phyloP scores from a whole-genome alignment of 1,139 yeast species.

The Saccharomyces hybrid region DNA sequence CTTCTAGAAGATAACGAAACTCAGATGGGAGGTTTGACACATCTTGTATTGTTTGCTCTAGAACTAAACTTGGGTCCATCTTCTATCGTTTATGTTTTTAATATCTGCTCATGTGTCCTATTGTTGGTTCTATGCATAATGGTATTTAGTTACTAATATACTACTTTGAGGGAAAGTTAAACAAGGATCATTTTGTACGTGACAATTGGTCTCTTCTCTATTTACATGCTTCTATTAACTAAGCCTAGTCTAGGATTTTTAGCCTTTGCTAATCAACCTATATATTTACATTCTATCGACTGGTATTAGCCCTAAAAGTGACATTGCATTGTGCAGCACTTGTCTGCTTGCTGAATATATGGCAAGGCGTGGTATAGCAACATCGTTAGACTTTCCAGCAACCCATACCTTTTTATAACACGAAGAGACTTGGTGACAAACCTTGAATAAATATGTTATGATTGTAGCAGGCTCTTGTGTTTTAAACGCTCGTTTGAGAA shows the following conservation, averaged over 20 bases:
- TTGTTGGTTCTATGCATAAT: not conserved
- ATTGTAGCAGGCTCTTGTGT: slow-evolving; percentile 90
- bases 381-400: slow-evolving; percentile 83
- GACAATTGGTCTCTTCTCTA: not conserved
- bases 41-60: slow-evolving; percentile 68
- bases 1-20: slow-evolving; percentile 71
- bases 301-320: slow-evolving; percentile 84
- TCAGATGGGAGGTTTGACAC: slow-evolving; percentile 87
- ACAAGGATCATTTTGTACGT: not conserved
- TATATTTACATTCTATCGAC: slow-evolving; percentile 84
- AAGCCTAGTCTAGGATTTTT: not conserved
- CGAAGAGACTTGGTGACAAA: slow-evolving; percentile 91
- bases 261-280: not conserved
- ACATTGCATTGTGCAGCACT: slow-evolving; percentile 86
- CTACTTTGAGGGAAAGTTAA: not conserved
- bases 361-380: slow-evolving; percentile 89
- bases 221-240: not conserved
- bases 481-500: slow-evolving; percentile 70
- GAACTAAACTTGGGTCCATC: slow-evolving; percentile 71
- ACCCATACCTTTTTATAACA: slow-evolving; percentile 96
- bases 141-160: not conserved
- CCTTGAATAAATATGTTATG: slow-evolving; percentile 88
- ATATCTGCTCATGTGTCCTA: not conserved
- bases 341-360: slow-evolving; percentile 85
- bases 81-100: not conserved